Evolutionary conservation across 306 rosid genomes (phyloP).

Genomic region (Malus orientalis): DNA sequence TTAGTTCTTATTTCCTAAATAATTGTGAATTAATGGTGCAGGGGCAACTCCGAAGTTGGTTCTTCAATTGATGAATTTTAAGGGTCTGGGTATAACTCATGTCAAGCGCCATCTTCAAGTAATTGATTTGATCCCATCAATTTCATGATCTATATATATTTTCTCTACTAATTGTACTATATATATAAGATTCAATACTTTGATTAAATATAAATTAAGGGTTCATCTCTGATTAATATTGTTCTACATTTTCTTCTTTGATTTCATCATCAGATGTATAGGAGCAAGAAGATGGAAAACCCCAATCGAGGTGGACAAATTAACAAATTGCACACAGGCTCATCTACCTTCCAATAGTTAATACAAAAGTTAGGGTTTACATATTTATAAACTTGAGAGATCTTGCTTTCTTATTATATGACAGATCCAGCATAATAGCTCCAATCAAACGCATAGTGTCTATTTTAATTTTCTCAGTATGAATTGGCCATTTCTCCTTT

Average conservation of each 20-base stretch:
- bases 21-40: conserved; percentile 12
- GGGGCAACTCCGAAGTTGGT: conserved; percentile 49
- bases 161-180: neutral
- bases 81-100: conserved; percentile 49
- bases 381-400: too few relatives aligned
- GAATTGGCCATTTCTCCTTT: too few relatives aligned
- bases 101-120: conserved; percentile 49
- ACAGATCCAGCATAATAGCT: too few relatives aligned
- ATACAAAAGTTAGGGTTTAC: too few relatives aligned
- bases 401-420: too few relatives aligned
- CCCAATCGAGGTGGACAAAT: conserved; percentile 24
- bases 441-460: too few relatives aligned
- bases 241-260: neutral
- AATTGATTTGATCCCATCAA: neutral
- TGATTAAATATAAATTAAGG: neutral
- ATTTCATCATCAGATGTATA: conserved; percentile 23
- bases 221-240: neutral
- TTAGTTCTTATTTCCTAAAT: neutral
- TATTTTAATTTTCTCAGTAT: too few relatives aligned
- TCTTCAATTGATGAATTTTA: conserved; percentile 37
- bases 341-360: too few relatives aligned
- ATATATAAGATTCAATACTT: neutral
- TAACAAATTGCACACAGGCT: neutral
- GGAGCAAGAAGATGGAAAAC: conserved; percentile 42
- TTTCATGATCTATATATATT: neutral